Conservation (phyloP, 495 filamentous ascomycete species). For the Trichoderma gamsii region DNA sequence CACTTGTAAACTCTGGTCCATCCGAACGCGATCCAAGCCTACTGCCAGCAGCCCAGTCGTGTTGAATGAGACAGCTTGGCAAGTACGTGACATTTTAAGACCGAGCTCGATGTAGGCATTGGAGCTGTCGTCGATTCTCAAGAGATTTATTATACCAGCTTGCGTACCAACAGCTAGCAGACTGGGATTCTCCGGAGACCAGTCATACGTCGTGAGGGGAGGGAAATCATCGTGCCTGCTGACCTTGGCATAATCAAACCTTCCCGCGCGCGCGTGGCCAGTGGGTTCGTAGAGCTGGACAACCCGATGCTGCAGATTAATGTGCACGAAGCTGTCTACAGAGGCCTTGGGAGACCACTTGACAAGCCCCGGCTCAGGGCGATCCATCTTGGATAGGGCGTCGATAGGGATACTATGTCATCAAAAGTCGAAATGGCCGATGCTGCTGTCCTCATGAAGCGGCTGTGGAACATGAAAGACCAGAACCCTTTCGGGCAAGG, state of each 20-base stretch:
- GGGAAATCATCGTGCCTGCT: conserved; percentile 75
- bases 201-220: conserved; percentile 87
- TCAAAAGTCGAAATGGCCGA: background rate
- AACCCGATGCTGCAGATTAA: conserved; percentile 73
- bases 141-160: conserved; percentile 75
- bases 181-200: conserved; percentile 66
- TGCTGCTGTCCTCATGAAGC: background rate
- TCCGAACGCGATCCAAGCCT: conserved; percentile 83
- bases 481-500: background rate
- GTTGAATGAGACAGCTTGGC: conserved; percentile 88
- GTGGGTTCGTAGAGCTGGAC: conserved; percentile 74
- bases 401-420: background rate
- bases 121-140: conserved; percentile 64
- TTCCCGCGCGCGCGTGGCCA: conserved; percentile 45
- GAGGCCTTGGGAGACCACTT: conserved; percentile 82
- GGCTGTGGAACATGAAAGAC: background rate
- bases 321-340: conserved; percentile 64
- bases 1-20: conserved; percentile 87
- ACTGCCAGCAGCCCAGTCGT: conserved; percentile 72
- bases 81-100: conserved; percentile 78
- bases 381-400: conserved; percentile 36
- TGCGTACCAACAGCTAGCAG: conserved; percentile 80
- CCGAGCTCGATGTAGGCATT: conserved; percentile 64
- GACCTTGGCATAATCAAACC: conserved; percentile 60
- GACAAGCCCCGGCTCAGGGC: conserved; percentile 53